Conservation (phyloP, 345 rosid species). For the Noccaea bulbosa region DNA sequence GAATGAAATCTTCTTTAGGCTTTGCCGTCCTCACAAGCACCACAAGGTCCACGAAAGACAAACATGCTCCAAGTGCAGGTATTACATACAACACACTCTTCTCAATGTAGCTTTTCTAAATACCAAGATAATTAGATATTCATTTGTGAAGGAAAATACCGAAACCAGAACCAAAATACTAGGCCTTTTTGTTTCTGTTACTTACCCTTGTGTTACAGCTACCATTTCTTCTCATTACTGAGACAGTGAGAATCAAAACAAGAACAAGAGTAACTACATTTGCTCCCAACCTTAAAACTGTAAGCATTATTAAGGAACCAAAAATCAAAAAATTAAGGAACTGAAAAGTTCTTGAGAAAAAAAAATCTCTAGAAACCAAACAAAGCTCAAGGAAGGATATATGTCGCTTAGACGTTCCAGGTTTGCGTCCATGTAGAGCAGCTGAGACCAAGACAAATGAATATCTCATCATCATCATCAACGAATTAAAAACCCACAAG, state of each 20-base stretch:
- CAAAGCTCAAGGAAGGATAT: conserved; percentile 33
- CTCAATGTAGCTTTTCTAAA: conserved; percentile 55
- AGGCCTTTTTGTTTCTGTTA: neutral
- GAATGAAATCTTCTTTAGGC: conserved; percentile 44
- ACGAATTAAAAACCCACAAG: neutral
- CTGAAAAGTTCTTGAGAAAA: neutral
- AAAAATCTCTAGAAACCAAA: conserved; percentile 13
- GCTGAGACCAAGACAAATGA: conserved; percentile 23
- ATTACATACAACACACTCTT: conserved; percentile 54
- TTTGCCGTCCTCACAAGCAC: conserved; percentile 49
- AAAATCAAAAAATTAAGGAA: neutral
- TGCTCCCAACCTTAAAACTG: conserved; percentile 66
- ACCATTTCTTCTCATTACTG: conserved; percentile 48
- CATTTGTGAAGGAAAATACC: conserved; percentile 1
- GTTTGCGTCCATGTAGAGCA: conserved; percentile 21
- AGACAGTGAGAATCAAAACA: conserved; percentile 55
- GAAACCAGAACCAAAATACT: conserved; percentile 7
- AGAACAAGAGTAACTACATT: conserved; percentile 59
- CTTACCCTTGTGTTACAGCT: conserved; percentile 52
- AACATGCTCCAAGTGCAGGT: conserved; percentile 64
- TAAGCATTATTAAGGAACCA: conserved; percentile 53
- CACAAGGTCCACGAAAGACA: conserved; percentile 62
- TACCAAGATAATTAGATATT: too few species aligned
- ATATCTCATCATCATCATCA: conserved; percentile 21
- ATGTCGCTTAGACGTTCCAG: conserved; percentile 26